Percentiles rank a stretch among this genome's conserved stretches.
Conservation (phyloP, 441 rosid species). For the Biscutella laevigata region DNA sequence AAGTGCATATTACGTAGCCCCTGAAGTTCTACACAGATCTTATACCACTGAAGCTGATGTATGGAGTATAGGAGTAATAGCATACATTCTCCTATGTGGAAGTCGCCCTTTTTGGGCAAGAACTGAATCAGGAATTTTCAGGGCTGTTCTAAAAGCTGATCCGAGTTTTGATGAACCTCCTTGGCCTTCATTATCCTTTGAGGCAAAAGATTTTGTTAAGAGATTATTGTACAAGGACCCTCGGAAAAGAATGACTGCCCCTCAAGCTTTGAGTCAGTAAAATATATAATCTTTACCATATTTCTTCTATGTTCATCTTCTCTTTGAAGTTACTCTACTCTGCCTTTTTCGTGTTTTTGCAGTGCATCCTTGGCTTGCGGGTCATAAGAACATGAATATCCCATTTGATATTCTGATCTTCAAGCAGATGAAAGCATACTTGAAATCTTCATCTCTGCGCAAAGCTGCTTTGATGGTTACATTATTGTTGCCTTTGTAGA, state of each 20-base stretch:
- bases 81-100: slow-evolving; percentile 87
- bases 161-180: slow-evolving; percentile 78
- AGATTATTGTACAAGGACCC: slow-evolving; percentile 73
- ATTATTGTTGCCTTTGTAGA: slow-evolving; percentile 8
- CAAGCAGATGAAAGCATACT: slow-evolving; percentile 65
- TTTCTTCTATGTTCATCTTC: slow-evolving; percentile 4
- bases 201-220: slow-evolving; percentile 87
- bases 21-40: slow-evolving; percentile 92
- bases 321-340: not conserved
- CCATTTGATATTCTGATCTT: slow-evolving; percentile 74
- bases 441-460: slow-evolving; percentile 77
- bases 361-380: slow-evolving; percentile 94
- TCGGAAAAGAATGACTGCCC: slow-evolving; percentile 78
- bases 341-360: slow-evolving; percentile 15
- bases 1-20: slow-evolving; percentile 93
- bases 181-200: slow-evolving; percentile 78
- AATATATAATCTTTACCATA: slow-evolving; percentile 3
- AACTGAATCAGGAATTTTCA: slow-evolving; percentile 91
- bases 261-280: slow-evolving; percentile 82
- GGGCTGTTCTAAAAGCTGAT: slow-evolving; percentile 79
- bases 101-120: slow-evolving; percentile 98
- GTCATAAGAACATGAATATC: slow-evolving; percentile 38
- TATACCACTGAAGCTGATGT: slow-evolving; percentile 92
- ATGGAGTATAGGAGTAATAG: slow-evolving; percentile 93
- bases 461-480: slow-evolving; percentile 86